These are phyloP conservation scores for Phytopythium cucurbitacearum DNA, from an alignment of 352 stramenopile genomes.

Conservation along the genomic window DNA sequence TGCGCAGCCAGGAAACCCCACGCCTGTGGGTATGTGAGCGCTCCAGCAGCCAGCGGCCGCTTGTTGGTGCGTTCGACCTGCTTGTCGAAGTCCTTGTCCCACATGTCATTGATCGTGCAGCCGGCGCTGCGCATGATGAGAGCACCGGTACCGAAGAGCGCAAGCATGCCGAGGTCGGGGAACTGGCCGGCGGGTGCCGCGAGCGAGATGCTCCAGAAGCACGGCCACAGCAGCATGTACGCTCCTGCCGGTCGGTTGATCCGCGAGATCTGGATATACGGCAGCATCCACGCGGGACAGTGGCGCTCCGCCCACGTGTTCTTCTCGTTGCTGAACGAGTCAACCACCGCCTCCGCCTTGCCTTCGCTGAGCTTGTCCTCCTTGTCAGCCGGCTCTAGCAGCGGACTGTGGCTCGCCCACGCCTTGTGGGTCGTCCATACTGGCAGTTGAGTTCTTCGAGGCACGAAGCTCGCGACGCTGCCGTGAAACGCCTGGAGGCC, in stretches of 20 bases:
- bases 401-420: not conserved
- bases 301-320: slow-evolving; percentile 84
- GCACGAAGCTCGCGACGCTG: too few relatives aligned
- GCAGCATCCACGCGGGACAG: slow-evolving; percentile 69
- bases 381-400: not conserved
- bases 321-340: slow-evolving; percentile 72
- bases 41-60: slow-evolving; percentile 91
- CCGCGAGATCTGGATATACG: slow-evolving; percentile 84
- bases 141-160: slow-evolving; percentile 84
- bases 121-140: slow-evolving; percentile 97
- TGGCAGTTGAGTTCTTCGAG: too few relatives aligned
- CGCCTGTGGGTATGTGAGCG: slow-evolving; percentile 89
- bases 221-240: slow-evolving; percentile 97
- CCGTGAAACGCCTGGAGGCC: too few relatives aligned
- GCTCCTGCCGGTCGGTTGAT: slow-evolving; percentile 86
- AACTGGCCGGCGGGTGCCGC: slow-evolving; percentile 78
- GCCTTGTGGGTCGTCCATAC: not conserved
- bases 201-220: slow-evolving; percentile 96
- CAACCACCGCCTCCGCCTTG: not conserved
- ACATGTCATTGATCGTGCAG: slow-evolving; percentile 99
- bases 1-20: slow-evolving; percentile 93
- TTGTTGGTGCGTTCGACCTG: slow-evolving; percentile 93
- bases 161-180: slow-evolving; percentile 78
- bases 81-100: slow-evolving; percentile 97
- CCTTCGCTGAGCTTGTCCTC: not conserved